These are phyloP conservation scores for Microstroma glucosiphilum DNA, from an alignment of 1,284 basidiomycete genomes.

Conservation along the genomic window DNA sequence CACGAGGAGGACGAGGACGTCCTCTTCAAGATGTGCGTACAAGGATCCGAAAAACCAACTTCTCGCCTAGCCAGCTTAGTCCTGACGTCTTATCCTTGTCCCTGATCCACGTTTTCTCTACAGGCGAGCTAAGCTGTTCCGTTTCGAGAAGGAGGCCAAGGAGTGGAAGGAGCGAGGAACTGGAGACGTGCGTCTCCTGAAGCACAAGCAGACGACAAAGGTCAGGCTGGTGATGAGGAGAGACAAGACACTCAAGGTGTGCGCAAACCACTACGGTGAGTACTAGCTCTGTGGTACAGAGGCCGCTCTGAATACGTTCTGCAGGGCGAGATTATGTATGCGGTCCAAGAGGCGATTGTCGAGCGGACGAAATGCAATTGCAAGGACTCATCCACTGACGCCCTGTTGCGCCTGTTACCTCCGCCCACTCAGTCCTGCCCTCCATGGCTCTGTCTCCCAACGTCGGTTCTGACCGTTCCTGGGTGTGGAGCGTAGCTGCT, in stretches of 20 bases:
- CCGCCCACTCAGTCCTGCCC: background rate
- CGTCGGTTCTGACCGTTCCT: constrained; percentile 96
- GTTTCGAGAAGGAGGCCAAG: constrained; percentile 71
- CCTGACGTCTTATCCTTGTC: background rate
- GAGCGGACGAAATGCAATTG: too few species aligned
- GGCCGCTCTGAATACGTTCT: background rate
- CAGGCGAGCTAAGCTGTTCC: constrained; percentile 97
- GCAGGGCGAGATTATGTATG: too few species aligned
- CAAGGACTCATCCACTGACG: background rate
- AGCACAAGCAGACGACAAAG: constrained; percentile 81
- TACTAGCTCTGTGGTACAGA: constrained; percentile 30
- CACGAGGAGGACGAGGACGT: constrained; percentile 89
- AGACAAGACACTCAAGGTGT: constrained; percentile 99
- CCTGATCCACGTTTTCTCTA: background rate
- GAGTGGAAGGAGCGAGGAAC: constrained; percentile 92
- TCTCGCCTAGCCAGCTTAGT: background rate
- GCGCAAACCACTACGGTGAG: constrained; percentile 94
- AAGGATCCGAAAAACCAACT: background rate
- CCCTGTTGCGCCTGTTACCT: background rate
- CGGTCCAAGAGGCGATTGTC: too few species aligned
- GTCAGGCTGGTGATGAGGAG: constrained; percentile 96
- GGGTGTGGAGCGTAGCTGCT: constrained; percentile 89
- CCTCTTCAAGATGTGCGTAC: constrained; percentile 87
- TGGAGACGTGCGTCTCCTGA: constrained; percentile 49
- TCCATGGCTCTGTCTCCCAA: constrained; percentile 89